Percentiles rank a stretch among this genome's conserved stretches.
phyloP scores from a whole-genome alignment of 1,284 basidiomycete species.

The Cystobasidiaceae sp. region DNA sequence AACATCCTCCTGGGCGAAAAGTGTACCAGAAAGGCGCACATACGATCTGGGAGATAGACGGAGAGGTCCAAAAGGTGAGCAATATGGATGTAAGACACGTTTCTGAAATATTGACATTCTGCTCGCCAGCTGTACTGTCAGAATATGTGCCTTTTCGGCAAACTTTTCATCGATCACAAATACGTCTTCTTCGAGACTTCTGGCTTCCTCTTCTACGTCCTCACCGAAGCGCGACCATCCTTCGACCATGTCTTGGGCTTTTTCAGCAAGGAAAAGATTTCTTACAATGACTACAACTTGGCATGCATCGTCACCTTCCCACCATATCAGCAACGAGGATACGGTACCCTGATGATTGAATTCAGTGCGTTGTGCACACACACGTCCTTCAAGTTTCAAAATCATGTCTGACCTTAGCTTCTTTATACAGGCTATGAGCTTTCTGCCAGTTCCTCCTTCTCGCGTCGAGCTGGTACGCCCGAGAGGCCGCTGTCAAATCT shows the following conservation, averaged over 20 bases:
- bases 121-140: conserved; percentile 86
- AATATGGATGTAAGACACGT: background rate
- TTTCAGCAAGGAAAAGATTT: conserved; percentile 97
- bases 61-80: conserved; percentile 69
- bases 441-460: conserved; percentile 66
- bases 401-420: too few species aligned
- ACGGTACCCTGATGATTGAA: conserved; percentile 94
- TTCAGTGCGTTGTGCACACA: conserved; percentile 63
- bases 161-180: conserved; percentile 98
- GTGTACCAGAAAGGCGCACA: conserved; percentile 88
- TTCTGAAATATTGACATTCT: background rate
- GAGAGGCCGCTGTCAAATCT: conserved; percentile 92
- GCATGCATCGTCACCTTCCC: conserved; percentile 95
- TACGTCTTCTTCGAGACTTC: conserved; percentile 83
- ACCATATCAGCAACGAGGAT: conserved; percentile 83
- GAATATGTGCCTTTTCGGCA: conserved; percentile 90
- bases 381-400: background rate
- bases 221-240: conserved; percentile 76
- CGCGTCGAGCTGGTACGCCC: conserved; percentile 65
- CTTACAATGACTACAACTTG: conserved; percentile 94
- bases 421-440: conserved; percentile 73
- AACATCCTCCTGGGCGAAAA: conserved; percentile 77
- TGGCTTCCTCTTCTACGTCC: conserved; percentile 75
- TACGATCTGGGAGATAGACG: conserved; percentile 94
- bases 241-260: conserved; percentile 82